Percentiles rank a stretch among this genome's conserved stretches.
These are phyloP conservation scores for Musa balbisiana DNA, from an alignment of 202 grass and related monocot genomes.

Conservation along the genomic window DNA sequence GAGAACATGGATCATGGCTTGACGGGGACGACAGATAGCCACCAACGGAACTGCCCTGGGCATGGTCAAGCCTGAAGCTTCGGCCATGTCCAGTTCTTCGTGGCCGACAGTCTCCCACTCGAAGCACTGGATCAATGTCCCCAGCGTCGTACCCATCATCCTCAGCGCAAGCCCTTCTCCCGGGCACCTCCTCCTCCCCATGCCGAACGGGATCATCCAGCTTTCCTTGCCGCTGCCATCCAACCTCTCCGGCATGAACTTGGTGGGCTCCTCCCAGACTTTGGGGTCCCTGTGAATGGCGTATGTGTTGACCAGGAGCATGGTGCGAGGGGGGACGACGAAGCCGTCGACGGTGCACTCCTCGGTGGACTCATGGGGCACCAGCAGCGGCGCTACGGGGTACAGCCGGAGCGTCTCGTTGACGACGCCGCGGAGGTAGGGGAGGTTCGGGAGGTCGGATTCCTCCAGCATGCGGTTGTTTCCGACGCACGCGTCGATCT, in stretches of 20 bases:
- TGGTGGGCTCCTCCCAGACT: neutral
- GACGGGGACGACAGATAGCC: neutral
- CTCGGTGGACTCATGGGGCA: neutral
- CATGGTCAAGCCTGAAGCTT: neutral
- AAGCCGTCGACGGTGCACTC: neutral
- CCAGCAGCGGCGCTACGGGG: neutral
- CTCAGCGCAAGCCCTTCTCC: neutral
- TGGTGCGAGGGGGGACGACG: neutral
- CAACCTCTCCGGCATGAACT: slow-evolving; percentile 12
- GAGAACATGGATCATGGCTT: neutral
- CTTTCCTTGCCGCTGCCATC: neutral
- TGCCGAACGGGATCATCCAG: slow-evolving; percentile 6
- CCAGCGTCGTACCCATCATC: neutral
- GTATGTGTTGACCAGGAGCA: neutral
- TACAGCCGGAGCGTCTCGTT: slow-evolving; percentile 5
- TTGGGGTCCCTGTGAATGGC: slow-evolving; percentile 1
- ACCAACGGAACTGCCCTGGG: neutral
- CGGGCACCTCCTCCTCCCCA: slow-evolving; percentile 13
- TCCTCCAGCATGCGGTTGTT: neutral
- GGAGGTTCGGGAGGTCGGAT: neutral
- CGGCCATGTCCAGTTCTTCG: neutral
- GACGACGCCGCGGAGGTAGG: slow-evolving; percentile 7
- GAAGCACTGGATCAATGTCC: slow-evolving; percentile 10
- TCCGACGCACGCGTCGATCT: neutral
- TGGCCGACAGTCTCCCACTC: neutral